Evolutionary conservation across 1,284 basidiomycete species (phyloP).

Genomic region (Rhodotorula sp.): DNA sequence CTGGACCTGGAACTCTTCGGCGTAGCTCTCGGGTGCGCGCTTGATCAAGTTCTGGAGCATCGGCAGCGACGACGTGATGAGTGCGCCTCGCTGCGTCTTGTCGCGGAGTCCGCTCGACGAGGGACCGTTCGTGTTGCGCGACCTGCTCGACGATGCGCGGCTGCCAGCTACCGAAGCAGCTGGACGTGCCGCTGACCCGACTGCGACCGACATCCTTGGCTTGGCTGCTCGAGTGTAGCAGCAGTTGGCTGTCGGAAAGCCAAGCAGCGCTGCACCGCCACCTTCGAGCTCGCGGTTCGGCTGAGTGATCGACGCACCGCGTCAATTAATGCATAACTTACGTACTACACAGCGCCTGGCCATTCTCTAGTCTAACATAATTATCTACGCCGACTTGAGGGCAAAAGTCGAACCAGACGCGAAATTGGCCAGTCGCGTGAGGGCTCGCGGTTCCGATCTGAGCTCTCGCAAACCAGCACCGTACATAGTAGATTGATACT

Average conservation of each 20-base stretch:
- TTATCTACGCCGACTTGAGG: no score
- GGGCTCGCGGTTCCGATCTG: no score
- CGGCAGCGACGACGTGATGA: constrained; percentile 59
- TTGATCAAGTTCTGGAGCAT: constrained; percentile 91
- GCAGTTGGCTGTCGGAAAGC: neutral
- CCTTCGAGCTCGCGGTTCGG: no score
- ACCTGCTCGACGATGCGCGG: constrained; percentile 5
- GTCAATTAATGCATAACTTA: no score
- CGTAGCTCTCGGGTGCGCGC: constrained; percentile 84
- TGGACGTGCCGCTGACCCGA: neutral
- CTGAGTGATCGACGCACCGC: no score
- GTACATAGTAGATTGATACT: no score
- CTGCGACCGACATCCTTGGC: neutral
- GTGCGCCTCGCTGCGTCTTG: constrained; percentile 45
- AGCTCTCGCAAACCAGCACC: no score
- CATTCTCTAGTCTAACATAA: no score
- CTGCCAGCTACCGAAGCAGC: constrained; percentile 9
- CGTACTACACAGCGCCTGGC: no score
- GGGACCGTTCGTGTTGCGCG: neutral
- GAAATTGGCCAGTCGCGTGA: no score
- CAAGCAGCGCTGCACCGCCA: neutral
- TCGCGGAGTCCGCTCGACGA: constrained; percentile 16
- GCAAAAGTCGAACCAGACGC: no score
- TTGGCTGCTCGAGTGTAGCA: neutral
- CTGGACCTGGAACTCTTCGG: constrained; percentile 96